These are phyloP conservation scores for Fusarium globosum DNA, from an alignment of 2,329 filamentous ascomycete genomes.

Conservation along the genomic window DNA sequence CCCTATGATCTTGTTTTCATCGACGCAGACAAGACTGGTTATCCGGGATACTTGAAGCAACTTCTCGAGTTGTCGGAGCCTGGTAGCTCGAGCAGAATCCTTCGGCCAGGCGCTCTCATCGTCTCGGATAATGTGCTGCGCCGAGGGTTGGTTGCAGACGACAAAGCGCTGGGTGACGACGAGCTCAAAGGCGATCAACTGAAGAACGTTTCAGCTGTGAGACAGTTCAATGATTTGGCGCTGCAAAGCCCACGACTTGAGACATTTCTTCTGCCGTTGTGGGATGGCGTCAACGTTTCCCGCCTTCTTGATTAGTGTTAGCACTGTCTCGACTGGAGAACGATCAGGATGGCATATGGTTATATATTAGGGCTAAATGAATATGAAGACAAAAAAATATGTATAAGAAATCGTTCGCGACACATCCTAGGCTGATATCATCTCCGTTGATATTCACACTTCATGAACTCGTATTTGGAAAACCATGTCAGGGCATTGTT, in stretches of 20 bases:
- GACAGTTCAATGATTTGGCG: conserved; percentile 51
- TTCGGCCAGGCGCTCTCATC: conserved; percentile 62
- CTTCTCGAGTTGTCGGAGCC: conserved; percentile 58
- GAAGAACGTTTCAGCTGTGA: conserved; percentile 44
- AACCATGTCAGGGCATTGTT: conserved; percentile 2
- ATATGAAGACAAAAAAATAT: conserved; percentile 2
- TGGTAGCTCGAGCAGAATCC: conserved; percentile 52
- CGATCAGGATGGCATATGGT: not conserved
- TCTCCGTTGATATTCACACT: conserved; percentile 16
- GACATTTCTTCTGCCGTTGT: conserved; percentile 55
- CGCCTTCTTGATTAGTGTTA: conserved; percentile 51
- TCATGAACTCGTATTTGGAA: conserved; percentile 32
- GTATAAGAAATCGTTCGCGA: not conserved
- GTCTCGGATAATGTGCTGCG: conserved; percentile 66
- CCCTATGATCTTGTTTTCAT: conserved; percentile 67
- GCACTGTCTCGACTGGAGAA: not conserved
- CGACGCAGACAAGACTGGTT: conserved; percentile 65
- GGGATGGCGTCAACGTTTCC: conserved; percentile 56
- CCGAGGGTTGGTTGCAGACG: conserved; percentile 59
- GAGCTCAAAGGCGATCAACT: conserved; percentile 34
- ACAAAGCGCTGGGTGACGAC: conserved; percentile 33
- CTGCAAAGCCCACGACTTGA: conserved; percentile 52
- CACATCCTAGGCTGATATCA: conserved; percentile 7
- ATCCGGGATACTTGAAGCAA: conserved; percentile 59
- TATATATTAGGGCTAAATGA: conserved; percentile 12